Conservation (phyloP, 2,329 filamentous ascomycete genomes). For the Penicillium sp. region DNA sequence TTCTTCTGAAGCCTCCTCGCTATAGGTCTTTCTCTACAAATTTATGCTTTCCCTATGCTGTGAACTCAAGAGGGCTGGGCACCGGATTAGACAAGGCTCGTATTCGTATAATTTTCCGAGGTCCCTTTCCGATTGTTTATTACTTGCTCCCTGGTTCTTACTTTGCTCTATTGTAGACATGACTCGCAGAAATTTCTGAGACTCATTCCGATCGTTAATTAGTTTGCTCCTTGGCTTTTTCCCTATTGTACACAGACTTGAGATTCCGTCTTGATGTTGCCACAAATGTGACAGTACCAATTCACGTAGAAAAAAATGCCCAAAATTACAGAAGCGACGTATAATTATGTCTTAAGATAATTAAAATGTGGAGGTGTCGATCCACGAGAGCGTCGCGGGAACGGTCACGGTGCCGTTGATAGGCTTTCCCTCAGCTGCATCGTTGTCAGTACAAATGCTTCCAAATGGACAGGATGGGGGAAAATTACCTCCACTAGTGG, state of each 20-base stretch:
- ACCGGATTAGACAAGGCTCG: too few relatives aligned
- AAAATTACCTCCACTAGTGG: not conserved
- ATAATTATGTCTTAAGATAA: not conserved
- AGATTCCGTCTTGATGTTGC: too few relatives aligned
- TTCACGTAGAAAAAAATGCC: not conserved
- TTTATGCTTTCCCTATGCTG: not conserved
- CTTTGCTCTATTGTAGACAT: not conserved
- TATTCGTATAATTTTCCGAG: not conserved
- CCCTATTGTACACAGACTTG: not conserved
- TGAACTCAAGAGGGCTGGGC: not conserved
- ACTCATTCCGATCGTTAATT: not conserved
- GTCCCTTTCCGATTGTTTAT: not conserved
- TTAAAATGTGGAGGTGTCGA: not conserved
- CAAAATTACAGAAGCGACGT: too few relatives aligned
- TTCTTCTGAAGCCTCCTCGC: not conserved
- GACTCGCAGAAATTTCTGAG: too few relatives aligned
- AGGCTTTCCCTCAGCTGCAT: not conserved
- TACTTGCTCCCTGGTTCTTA: not conserved
- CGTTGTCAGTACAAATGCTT: not conserved
- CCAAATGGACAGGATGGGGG: not conserved
- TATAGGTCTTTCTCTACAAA: not conserved
- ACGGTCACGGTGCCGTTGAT: not conserved
- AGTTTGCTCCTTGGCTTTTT: not conserved
- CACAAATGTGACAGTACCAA: not conserved
- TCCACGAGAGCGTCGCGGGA: not conserved